A percentile compares a stretch with the other conserved stretches of the same genome.
Conservation (phyloP, 768 basidiomycete genomes). For the Psilocybe azurescens region DNA sequence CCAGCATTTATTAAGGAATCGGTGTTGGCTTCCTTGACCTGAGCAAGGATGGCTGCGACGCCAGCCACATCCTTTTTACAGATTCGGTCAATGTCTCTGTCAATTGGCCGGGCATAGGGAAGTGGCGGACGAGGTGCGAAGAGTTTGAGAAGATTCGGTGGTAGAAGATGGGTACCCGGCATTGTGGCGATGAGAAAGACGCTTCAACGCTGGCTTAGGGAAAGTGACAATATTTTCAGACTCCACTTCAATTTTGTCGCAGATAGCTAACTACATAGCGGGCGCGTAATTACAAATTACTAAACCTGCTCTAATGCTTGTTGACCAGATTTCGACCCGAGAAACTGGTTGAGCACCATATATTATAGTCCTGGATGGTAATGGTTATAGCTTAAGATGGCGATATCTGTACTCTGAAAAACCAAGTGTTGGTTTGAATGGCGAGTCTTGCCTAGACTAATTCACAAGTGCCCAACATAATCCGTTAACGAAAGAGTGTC, state of each 20-base stretch:
- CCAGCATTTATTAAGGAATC: slow-evolving; percentile 65
- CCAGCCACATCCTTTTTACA: slow-evolving; percentile 72
- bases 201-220: slow-evolving; percentile 3
- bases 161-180: slow-evolving; percentile 87
- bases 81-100: slow-evolving; percentile 81
- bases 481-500: not conserved
- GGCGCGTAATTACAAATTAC: too few relatives aligned
- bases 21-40: slow-evolving; percentile 80
- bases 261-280: not conserved
- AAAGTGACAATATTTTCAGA: slow-evolving; percentile 57
- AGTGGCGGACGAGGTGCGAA: slow-evolving; percentile 94
- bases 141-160: slow-evolving; percentile 95
- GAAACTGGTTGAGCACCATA: too few relatives aligned
- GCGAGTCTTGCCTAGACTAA: too few relatives aligned
- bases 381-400: too few relatives aligned
- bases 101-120: slow-evolving; percentile 85
- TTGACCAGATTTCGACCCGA: too few relatives aligned
- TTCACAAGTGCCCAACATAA: too few relatives aligned
- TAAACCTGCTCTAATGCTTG: too few relatives aligned
- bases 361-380: too few relatives aligned
- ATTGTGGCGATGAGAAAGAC: slow-evolving; percentile 31
- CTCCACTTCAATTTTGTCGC: slow-evolving; percentile 62
- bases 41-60: slow-evolving; percentile 75
- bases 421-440: too few relatives aligned
- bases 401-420: too few relatives aligned